Evolutionary conservation across 2,329 filamentous ascomycete species (phyloP).

Genomic region (Pseudopithomyces maydicus): DNA sequence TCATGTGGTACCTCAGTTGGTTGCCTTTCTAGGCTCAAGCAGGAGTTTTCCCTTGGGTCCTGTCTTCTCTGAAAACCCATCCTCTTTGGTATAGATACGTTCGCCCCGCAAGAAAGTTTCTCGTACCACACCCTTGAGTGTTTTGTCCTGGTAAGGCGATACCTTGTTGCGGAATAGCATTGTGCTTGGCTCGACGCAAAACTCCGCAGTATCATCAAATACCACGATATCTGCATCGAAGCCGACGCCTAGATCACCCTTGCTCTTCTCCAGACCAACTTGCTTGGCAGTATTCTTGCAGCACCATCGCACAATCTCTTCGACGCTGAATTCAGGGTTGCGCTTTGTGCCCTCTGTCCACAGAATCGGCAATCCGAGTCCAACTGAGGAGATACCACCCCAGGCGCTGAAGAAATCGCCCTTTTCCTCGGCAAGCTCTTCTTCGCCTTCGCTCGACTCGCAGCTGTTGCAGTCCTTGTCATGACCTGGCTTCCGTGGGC

Average conservation of each 20-base stretch:
- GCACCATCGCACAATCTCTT: constrained; percentile 85
- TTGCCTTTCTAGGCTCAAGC: constrained; percentile 53
- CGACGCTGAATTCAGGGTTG: constrained; percentile 60
- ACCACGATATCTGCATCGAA: constrained; percentile 91
- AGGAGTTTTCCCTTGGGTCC: constrained; percentile 57
- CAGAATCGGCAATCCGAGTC: constrained; percentile 87
- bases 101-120: constrained; percentile 85
- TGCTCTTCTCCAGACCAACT: constrained; percentile 79
- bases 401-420: constrained; percentile 96
- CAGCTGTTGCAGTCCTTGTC: constrained; percentile 43
- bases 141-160: constrained; percentile 85
- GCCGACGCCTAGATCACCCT: constrained; percentile 80
- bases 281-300: constrained; percentile 85
- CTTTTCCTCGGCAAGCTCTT: constrained; percentile 48
- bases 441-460: constrained; percentile 34
- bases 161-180: constrained; percentile 97
- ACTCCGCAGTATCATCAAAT: constrained; percentile 83
- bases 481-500: constrained; percentile 37
- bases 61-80: constrained; percentile 64
- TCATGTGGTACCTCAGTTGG: constrained; percentile 2
- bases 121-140: constrained; percentile 75
- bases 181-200: constrained; percentile 68
- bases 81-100: constrained; percentile 74
- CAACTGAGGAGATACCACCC: constrained; percentile 95
- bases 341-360: constrained; percentile 76